Base-by-base conservation (phyloP, 345 rosid species). In the Acer yangbiense region DNA sequence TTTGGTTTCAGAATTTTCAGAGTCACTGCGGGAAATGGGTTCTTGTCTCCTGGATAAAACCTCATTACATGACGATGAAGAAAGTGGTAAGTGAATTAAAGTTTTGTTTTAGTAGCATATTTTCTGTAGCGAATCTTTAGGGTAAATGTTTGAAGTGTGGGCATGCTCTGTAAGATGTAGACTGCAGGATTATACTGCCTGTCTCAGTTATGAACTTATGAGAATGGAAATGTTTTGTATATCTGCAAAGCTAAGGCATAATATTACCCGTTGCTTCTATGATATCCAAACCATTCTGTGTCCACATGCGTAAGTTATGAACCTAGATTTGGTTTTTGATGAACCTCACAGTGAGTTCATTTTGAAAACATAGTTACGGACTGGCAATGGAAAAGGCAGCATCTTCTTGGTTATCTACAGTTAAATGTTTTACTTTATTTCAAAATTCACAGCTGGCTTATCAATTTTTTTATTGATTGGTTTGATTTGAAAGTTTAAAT, bases 21-120 rank as follows among this genome's bases (percentile, higher is more conserved):
- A 93, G 78, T 93, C 99, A 4, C 80, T 97, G 84, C 92, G 83
- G 75, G 98, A 97, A 85, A 86, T 97, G 98, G 98, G 99, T 79
- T 81, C 89, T 52, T 94, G 94, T 86, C 88, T 97, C 35, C 68
- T 78, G 82, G 98, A 90, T 85, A 90, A 89, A 83, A 90, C 88
- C 11, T 84, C 94, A 25, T 86, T 89, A 44, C 89, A 90, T 48
- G 88, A 86, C 70, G 95, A 91, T 60, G 87, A 87, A 86, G 98
- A 89, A 83, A 88, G 90, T 77, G 83, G 99, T 94, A 83, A 83
- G 90, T 65, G 43, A 54, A 72, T 10, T 54, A 43, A 9, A 44
- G 4, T 52, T 61, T 78, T 70, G 29, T 39, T 58, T 54, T 71
- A 18, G 76, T 75, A 63, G 67, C 55, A 48, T 68, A 7, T 71